Evolutionary conservation across 169 alveolate species (phyloP).

Genomic region (Cryptosporidium canis): DNA sequence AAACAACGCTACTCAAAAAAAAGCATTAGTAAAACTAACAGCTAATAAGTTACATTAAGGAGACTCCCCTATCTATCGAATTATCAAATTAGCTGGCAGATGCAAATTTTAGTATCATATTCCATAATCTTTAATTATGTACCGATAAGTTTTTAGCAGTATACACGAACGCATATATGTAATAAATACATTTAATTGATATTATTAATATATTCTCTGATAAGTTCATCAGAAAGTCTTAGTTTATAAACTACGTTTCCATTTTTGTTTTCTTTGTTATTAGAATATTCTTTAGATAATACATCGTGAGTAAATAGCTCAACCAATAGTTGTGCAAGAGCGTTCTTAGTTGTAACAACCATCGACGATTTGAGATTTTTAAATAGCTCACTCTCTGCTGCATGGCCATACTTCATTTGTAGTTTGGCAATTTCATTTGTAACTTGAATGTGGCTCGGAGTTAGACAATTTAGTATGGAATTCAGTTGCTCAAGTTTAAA

Average conservation of each 20-base stretch:
- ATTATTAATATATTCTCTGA: slow-evolving; percentile 1
- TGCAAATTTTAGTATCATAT: too few relatives aligned
- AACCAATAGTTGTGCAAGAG: slow-evolving; percentile 49
- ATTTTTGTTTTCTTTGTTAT: background rate
- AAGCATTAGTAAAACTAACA: too few relatives aligned
- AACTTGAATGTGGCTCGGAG: slow-evolving; percentile 59
- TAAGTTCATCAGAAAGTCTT: slow-evolving; percentile 7
- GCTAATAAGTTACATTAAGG: too few relatives aligned
- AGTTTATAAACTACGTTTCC: background rate
- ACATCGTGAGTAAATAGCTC: slow-evolving; percentile 47
- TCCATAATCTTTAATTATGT: background rate
- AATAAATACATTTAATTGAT: background rate
- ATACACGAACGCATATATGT: background rate
- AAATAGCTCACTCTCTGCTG: slow-evolving; percentile 33
- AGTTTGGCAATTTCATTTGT: slow-evolving; percentile 25
- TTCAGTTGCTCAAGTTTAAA: slow-evolving; percentile 12
- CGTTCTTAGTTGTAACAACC: slow-evolving; percentile 42
- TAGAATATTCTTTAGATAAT: background rate
- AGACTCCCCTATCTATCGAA: too few relatives aligned
- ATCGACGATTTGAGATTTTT: slow-evolving; percentile 35
- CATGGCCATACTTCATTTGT: slow-evolving; percentile 21
- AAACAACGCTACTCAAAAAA: too few relatives aligned
- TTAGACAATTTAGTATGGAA: slow-evolving; percentile 42
- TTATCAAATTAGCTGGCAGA: too few relatives aligned
- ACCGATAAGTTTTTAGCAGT: background rate